Evolutionary conservation across 2,329 filamentous ascomycete species (phyloP), one percentile per base, ranked within the genome.

Genomic region (Thermothelomyces thermophilus): DNA sequence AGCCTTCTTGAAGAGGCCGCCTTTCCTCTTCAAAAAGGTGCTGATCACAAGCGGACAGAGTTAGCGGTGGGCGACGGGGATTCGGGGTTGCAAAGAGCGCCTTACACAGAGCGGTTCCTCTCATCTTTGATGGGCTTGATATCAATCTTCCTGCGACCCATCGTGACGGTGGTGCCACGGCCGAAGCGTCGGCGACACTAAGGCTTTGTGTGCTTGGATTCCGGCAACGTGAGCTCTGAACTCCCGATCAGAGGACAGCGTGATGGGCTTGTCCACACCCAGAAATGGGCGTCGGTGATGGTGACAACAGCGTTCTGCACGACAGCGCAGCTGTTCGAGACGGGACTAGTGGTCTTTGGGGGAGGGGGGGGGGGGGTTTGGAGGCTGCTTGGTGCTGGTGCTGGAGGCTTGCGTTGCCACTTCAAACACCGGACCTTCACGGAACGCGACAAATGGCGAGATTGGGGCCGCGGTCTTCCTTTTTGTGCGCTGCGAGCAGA

Each of bases 81-180:
- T 20, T 7, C 2, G 17, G 31, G 9, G 14, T 13, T 17, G 30
- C 37, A 50, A 37, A 14, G 41, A 34, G 24, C 4, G 13, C 56
- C 88, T 71, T 89, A 96, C 90, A 96, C 90, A 64, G 90, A 95
- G 68, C 90, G 89, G 68, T 96, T 96, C 64, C 90, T 83, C 71
- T 96, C 90, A 82, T 96, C 90, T 73, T 95, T 96, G 78, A 97
- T 97, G 62, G 91, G 89, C 74, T 96, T 96, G 77, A 98, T 97
- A 76, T 97, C 93, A 68, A 98, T 98, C 82, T 98, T 98, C 79
- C 93, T 84, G 70, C 93, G 85, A 69, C 93, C 93, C 93, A 98
- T 98, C 47, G 66, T 72, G 68, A 59, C 55, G 50, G 52, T 50
- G 39, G 53, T 50, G 52, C 46, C 34, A 46, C 35, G 19, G 48